Base-by-base conservation (phyloP, 2,329 filamentous ascomycete species). In the Fusarium chaquense region DNA sequence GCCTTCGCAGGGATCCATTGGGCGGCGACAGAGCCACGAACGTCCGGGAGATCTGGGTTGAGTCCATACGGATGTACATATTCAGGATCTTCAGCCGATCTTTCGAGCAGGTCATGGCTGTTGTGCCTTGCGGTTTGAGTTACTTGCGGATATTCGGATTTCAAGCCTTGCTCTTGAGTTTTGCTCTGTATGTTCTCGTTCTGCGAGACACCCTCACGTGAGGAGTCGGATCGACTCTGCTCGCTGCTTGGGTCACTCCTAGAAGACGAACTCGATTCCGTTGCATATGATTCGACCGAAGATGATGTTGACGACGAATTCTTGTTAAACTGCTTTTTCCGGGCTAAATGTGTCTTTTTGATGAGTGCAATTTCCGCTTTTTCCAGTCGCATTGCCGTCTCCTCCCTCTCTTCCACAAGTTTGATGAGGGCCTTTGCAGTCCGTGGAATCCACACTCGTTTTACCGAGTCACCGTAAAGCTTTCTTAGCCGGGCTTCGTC, bases 291-390 rank as follows among this genome's bases (percentile, higher is more conserved):
- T 12, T 69, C 68, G 28, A 33, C 41, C 5, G 73, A 64, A 3
- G 69, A 65, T 5, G 57, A 43, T 5, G 56, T 47, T 5, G 58
- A 38, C 5, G 63, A 47, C 2, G 63, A 59, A 1, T 55, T 52
- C 8, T 52, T 46, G 26, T 46, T 38, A 7, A 73, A 51, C 10
- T 73, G 66, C 82, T 93, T 94, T 62, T 89, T 78, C 49, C 92
- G 90, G 24, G 88, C 88, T 62, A 85, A 87, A 79, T 96, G 95
- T 47, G 93, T 93, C 44, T 89, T 84, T 73, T 90, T 92, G 76
- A 98, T 93, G 10, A 98, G 86, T 75, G 93, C 91, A 30, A 95
- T 91, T 81, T 98, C 94, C 30, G 94, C 93, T 67, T 85, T 90
- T 78, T 99, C 96, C 7, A 99, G 86, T 72, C 92, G 90, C 83